Evolutionary conservation across 2,329 filamentous ascomycete genomes (phyloP).

Genomic region (Gyromitra esculenta): DNA sequence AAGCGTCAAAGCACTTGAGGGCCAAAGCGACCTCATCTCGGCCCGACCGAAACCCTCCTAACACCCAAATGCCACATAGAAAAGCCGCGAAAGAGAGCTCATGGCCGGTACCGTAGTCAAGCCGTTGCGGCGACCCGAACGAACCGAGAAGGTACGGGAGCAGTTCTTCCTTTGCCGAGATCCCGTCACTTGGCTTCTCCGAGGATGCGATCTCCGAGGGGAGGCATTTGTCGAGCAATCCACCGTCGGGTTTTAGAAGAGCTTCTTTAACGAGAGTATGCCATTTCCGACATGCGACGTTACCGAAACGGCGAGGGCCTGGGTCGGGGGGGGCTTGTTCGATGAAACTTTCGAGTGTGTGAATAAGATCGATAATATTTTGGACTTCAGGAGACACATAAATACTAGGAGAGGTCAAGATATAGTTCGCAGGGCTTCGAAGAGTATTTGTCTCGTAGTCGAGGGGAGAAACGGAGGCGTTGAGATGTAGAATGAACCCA

Average conservation of each 20-base stretch:
- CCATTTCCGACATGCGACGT: slow-evolving; percentile 89
- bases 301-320: slow-evolving; percentile 89
- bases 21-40: slow-evolving; percentile 56
- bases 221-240: slow-evolving; percentile 69
- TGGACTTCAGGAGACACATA: slow-evolving; percentile 68
- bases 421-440: slow-evolving; percentile 63
- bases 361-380: slow-evolving; percentile 73
- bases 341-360: slow-evolving; percentile 72
- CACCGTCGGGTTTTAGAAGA: slow-evolving; percentile 60
- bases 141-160: slow-evolving; percentile 80
- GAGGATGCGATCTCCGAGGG: slow-evolving; percentile 62
- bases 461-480: slow-evolving; percentile 71
- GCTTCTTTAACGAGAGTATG: slow-evolving; percentile 73
- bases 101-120: slow-evolving; percentile 97
- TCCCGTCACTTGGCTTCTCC: slow-evolving; percentile 56
- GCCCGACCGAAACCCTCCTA: slow-evolving; percentile 77
- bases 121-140: slow-evolving; percentile 86
- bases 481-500: slow-evolving; percentile 88
- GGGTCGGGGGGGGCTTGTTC: slow-evolving; percentile 83
- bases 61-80: slow-evolving; percentile 87
- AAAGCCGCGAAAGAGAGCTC: slow-evolving; percentile 96
- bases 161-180: slow-evolving; percentile 73
- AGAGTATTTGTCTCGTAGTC: slow-evolving; percentile 44
- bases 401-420: slow-evolving; percentile 62
- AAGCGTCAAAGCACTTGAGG: slow-evolving; percentile 72